phyloP scores from a whole-genome alignment of 2,329 filamentous ascomycete species.

The Monilinia vaccinii-corymbosi region DNA sequence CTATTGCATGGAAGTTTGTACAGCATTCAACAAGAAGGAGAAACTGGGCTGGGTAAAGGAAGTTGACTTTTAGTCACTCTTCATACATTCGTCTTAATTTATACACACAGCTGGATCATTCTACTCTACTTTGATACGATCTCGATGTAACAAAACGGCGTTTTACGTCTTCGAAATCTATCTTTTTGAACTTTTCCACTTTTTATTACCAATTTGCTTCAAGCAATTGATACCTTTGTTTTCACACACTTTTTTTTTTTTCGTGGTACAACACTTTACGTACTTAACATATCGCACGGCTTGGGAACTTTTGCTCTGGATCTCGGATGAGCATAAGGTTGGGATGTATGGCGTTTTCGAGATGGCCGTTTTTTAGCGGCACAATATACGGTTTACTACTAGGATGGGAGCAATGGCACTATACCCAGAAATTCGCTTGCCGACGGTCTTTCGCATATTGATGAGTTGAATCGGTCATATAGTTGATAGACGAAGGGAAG shows the following conservation, averaged over 20 bases:
- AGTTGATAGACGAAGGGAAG: too few species aligned
- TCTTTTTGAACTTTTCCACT: not conserved
- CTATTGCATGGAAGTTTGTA: slow-evolving; percentile 9
- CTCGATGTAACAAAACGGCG: not conserved
- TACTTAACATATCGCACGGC: not conserved
- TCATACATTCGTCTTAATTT: not conserved
- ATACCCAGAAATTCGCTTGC: slow-evolving; percentile 7
- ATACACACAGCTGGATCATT: not conserved
- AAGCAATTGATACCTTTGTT: not conserved
- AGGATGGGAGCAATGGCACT: slow-evolving; percentile 7
- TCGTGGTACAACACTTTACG: not conserved
- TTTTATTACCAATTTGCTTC: not conserved
- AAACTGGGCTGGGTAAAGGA: slow-evolving; percentile 10
- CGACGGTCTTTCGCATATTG: not conserved
- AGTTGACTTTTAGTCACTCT: slow-evolving; percentile 4
- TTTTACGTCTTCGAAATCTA: too few species aligned
- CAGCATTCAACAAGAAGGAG: slow-evolving; percentile 8
- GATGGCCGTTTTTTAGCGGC: not conserved
- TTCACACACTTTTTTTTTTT: not conserved
- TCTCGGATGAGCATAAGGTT: not conserved
- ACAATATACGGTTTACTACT: not conserved
- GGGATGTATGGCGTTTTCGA: not conserved
- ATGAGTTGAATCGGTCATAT: not conserved
- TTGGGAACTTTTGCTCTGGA: not conserved
- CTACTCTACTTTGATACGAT: not conserved